These are phyloP conservation scores for Hygrophila difformis DNA, from an alignment of 257 asterid species.

Conservation along the genomic window DNA sequence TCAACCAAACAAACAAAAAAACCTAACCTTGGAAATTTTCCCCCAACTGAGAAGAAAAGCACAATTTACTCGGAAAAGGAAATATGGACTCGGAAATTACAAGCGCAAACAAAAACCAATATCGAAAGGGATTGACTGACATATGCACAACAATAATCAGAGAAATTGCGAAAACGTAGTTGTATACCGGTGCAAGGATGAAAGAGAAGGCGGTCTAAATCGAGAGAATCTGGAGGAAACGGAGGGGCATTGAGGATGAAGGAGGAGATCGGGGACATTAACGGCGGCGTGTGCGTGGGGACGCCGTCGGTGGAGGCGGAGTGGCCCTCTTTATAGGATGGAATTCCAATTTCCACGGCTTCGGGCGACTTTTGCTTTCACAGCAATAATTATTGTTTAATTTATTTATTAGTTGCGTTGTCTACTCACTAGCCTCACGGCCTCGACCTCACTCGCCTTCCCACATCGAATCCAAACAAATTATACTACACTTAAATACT, in stretches of 20 bases:
- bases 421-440: too few species aligned
- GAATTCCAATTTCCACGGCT: constrained; percentile 17
- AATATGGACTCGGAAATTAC: neutral
- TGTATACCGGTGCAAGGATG: constrained; percentile 13
- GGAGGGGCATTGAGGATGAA: neutral
- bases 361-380: constrained; percentile 8
- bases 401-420: too few species aligned
- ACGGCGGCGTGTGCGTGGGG: constrained; percentile 2
- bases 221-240: constrained; percentile 4
- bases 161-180: neutral
- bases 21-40: neutral
- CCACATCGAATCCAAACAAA: too few species aligned
- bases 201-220: constrained; percentile 6
- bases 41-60: neutral
- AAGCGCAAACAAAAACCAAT: neutral
- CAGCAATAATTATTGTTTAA: too few species aligned
- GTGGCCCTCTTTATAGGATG: too few species aligned
- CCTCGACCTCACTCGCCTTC: too few species aligned
- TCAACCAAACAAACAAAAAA: neutral
- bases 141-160: neutral
- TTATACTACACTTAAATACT: too few species aligned
- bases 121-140: neutral
- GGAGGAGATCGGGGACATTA: constrained; percentile 5
- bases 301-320: constrained; percentile 1
- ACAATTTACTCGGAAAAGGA: too few species aligned